Percentiles rank a stretch among this genome's conserved stretches.
phyloP scores from a whole-genome alignment of 257 asterid genomes.

The Penstemon eatonii region DNA sequence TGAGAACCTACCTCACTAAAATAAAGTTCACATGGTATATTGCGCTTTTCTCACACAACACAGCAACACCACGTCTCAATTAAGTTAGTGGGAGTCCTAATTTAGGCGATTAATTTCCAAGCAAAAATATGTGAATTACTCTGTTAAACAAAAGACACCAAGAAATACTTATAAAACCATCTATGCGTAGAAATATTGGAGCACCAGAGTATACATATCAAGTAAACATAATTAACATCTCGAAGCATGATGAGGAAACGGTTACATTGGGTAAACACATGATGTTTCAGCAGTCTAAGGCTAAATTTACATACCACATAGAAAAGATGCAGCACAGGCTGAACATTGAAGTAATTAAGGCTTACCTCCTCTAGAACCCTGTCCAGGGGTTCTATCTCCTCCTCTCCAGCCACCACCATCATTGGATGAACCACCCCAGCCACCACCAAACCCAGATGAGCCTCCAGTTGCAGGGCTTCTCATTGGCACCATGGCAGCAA shows the following conservation, averaged over 20 bases:
- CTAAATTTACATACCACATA: not conserved
- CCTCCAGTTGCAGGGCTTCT: slow-evolving; percentile 85
- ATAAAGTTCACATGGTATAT: too few relatives aligned
- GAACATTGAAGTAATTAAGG: slow-evolving; percentile 23
- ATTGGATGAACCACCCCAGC: slow-evolving; percentile 71
- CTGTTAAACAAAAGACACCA: not conserved
- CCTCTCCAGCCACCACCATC: slow-evolving; percentile 79
- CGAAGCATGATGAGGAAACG: not conserved
- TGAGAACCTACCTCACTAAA: too few relatives aligned
- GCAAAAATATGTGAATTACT: too few relatives aligned
- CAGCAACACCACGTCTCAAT: too few relatives aligned
- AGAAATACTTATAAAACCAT: not conserved
- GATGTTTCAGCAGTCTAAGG: not conserved
- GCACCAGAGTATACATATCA: not conserved
- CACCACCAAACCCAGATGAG: slow-evolving; percentile 66
- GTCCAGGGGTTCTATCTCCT: slow-evolving; percentile 64
- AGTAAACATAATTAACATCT: slow-evolving; percentile 1
- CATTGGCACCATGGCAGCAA: slow-evolving; percentile 93
- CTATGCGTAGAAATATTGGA: too few relatives aligned
- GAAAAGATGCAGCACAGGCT: not conserved
- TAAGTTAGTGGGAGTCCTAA: too few relatives aligned
- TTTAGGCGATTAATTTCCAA: too few relatives aligned
- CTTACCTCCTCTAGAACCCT: slow-evolving; percentile 64
- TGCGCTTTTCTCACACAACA: too few relatives aligned
- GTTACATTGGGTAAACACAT: not conserved